Conservation (phyloP, 805 yeast species). For the Debaryomyces castellii region DNA sequence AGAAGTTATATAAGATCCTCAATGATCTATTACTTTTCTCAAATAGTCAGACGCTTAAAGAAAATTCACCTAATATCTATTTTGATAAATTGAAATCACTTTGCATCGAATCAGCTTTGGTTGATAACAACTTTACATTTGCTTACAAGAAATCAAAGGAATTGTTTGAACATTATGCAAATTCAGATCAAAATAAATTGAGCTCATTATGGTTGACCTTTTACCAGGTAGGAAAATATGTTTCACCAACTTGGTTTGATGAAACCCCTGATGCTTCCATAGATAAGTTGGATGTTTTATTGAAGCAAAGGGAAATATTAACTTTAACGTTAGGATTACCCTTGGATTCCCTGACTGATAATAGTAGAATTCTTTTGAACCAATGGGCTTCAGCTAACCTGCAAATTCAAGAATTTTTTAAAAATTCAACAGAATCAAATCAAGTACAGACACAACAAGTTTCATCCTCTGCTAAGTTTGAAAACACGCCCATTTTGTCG, state of each 20-base stretch:
- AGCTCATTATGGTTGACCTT: constrained; percentile 64
- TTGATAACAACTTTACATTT: constrained; percentile 57
- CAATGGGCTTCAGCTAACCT: constrained; percentile 60
- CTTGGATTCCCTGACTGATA: constrained; percentile 48
- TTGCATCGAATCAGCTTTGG: constrained; percentile 68
- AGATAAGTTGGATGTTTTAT: constrained; percentile 23
- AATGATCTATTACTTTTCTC: constrained; percentile 43
- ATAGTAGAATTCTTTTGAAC: constrained; percentile 53
- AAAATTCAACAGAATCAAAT: background rate
- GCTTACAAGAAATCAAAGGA: constrained; percentile 49
- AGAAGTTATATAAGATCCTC: constrained; percentile 40
- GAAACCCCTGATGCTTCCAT: constrained; percentile 25
- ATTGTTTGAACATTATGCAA: constrained; percentile 29
- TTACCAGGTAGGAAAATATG: constrained; percentile 67
- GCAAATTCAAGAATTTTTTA: constrained; percentile 23
- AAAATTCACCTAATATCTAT: constrained; percentile 11
- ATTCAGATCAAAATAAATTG: constrained; percentile 12
- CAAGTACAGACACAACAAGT: constrained; percentile 10
- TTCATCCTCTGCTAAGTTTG: constrained; percentile 2
- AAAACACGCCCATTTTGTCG: constrained; percentile 18
- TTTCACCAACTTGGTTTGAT: constrained; percentile 27
- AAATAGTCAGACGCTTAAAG: constrained; percentile 12
- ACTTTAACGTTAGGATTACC: constrained; percentile 47
- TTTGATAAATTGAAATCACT: constrained; percentile 39
- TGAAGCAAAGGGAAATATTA: constrained; percentile 54